Conservation (phyloP, 192 early-diverging fungal genomes). For the Mortierella claussenii region DNA sequence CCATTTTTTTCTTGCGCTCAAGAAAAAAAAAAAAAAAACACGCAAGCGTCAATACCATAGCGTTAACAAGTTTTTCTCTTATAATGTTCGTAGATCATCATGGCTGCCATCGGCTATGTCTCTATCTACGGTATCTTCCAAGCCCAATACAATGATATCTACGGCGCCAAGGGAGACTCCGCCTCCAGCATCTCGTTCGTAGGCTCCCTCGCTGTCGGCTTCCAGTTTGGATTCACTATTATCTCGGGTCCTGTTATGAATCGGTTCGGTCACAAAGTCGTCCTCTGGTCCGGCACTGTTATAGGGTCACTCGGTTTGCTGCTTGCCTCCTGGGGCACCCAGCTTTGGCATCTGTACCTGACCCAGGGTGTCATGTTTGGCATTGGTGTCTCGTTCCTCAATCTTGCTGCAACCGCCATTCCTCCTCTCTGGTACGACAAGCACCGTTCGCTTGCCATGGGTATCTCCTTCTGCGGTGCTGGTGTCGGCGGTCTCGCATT, state of each 20-base stretch:
- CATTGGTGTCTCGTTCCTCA: slow-evolving; percentile 51
- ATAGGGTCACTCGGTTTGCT: slow-evolving; percentile 37
- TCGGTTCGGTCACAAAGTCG: slow-evolving; percentile 29
- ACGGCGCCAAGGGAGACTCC: slow-evolving; percentile 21
- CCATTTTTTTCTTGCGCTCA: background rate
- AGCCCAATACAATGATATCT: slow-evolving; percentile 28
- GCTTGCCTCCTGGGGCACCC: slow-evolving; percentile 31
- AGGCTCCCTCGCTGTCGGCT: slow-evolving; percentile 36
- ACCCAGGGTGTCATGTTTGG: slow-evolving; percentile 54
- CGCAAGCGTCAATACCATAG: too few species aligned
- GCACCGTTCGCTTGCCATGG: slow-evolving; percentile 51
- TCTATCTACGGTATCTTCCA: slow-evolving; percentile 51
- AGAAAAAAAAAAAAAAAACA: background rate
- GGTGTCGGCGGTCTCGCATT: slow-evolving; percentile 51
- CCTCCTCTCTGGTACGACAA: slow-evolving; percentile 53
- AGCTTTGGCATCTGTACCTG: slow-evolving; percentile 40
- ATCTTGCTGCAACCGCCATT: slow-evolving; percentile 49
- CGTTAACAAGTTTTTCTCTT: background rate
- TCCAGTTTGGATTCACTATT: slow-evolving; percentile 43
- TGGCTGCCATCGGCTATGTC: slow-evolving; percentile 50
- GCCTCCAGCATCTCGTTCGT: slow-evolving; percentile 33
- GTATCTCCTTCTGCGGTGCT: slow-evolving; percentile 43
- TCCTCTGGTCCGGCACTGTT: slow-evolving; percentile 37
- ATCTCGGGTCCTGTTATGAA: slow-evolving; percentile 39
- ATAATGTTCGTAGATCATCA: slow-evolving; percentile 23